Evolutionary conservation across 2,329 filamentous ascomycete species (phyloP), one percentile per base, ranked within the genome.

Genomic region (Aspergillus flavus): DNA sequence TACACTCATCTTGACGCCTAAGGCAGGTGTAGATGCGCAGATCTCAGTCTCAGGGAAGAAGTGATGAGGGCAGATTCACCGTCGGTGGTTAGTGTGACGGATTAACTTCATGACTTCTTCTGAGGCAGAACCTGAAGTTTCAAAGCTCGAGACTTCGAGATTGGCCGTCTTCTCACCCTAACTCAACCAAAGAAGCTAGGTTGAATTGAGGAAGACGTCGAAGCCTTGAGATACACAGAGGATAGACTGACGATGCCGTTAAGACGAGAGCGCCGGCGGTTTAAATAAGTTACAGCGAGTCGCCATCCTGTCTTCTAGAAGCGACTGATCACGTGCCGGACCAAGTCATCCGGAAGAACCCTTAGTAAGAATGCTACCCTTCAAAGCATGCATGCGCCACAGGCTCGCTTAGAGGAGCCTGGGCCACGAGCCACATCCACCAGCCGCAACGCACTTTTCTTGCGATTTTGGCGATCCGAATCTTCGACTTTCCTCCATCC

Each of bases 101-200:
- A 66, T 67, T 69, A 76, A 70, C 75, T 74, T 79, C 77, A 79
- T 80, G 72, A 78, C 75, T 78, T 70, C 73, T 67, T 70, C 67
- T 66, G 62, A 62, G 64, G 68, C 64, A 69, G 71, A 48, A 55
- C 26, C 69, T 56, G 64, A 65, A 56, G 61, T 58, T 41, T 64
- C 52, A 62, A 64, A 61, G 62, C 56, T 39, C 59, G 57, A 57
- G 65, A 58, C 55, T 32, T 57, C 57, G 28, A 63, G 65, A 65
- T 61, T 56, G 63, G 60, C 54, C 54, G 58, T 57, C 58, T 65
- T 60, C 57, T 63, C 59, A 52, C 63, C 57, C 57, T 55, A 32
- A 50, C 46, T 56, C 45, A 53, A 39, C 63, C 36, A 32, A 43
- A 34, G 34, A 21, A 19, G 45, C 21, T 39, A 36, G 36, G 60